A percentile compares a stretch with the other conserved stretches of the same genome.
Evolutionary conservation across 1,284 basidiomycete species (phyloP).

Genomic region (Phenoliferia sp.): DNA sequence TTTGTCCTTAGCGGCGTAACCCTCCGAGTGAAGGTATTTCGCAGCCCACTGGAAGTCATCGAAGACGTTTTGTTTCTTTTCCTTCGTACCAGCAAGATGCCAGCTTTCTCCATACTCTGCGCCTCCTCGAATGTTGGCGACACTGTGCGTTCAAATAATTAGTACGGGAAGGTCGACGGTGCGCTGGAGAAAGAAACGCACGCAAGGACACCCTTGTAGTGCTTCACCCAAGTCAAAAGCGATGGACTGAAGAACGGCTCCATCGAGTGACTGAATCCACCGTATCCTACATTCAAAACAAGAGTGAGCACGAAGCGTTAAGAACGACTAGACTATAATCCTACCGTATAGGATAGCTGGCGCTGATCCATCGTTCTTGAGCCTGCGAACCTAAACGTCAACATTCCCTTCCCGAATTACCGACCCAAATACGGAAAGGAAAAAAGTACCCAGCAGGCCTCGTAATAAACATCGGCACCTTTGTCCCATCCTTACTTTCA

Average conservation of each 20-base stretch:
- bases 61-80: slow-evolving; percentile 56
- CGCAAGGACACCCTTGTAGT: slow-evolving; percentile 68
- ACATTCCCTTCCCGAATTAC: too few relatives aligned
- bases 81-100: slow-evolving; percentile 65
- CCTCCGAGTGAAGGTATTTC: slow-evolving; percentile 65
- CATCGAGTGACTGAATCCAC: slow-evolving; percentile 65
- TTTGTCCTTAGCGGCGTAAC: slow-evolving; percentile 65
- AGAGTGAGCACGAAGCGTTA: too few relatives aligned
- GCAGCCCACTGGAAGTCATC: slow-evolving; percentile 51
- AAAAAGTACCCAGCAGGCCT: slow-evolving; percentile 56
- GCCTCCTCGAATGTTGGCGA: slow-evolving; percentile 59
- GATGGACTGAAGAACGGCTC: slow-evolving; percentile 39
- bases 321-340: too few relatives aligned
- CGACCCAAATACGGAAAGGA: background rate
- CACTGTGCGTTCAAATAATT: slow-evolving; percentile 1
- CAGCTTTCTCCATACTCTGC: slow-evolving; percentile 67
- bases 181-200: slow-evolving; percentile 2
- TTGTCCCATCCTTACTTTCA: slow-evolving; percentile 71
- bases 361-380: slow-evolving; percentile 62
- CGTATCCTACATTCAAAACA: too few relatives aligned
- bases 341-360: slow-evolving; percentile 76
- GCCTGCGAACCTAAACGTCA: background rate
- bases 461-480: slow-evolving; percentile 81
- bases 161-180: background rate
- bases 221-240: slow-evolving; percentile 69